Base-by-base conservation (phyloP, 805 yeast species). In the Pichia insulana region DNA sequence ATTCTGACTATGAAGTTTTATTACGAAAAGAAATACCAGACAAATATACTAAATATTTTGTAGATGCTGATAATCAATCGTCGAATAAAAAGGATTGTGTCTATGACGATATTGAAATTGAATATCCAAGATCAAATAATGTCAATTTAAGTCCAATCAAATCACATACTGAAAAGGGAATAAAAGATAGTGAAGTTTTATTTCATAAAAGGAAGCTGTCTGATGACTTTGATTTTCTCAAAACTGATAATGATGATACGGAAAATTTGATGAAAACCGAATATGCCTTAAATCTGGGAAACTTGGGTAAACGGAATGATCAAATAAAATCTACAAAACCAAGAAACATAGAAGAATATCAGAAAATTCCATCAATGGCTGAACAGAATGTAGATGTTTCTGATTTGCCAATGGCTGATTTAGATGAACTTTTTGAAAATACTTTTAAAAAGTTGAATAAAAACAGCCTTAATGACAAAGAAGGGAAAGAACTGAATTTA, bases 71-170 rank as follows among this genome's bases (percentile, higher is more conserved):
- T 35, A 64, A 60, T 40, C 12, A 50, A 64, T 31, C 50, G 33
- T 16, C 35, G 33, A 2, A 15, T 4, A 7, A 36, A 36, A 8
- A 25, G 27, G n/a, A 34, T 30, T 25, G 36, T 22, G 9, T 37
- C 34, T 17, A 34, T 42, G 25, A 34, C 26, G 34, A 40, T 27
- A 42, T 39, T 37, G 54, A 57, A 6, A 52, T 56, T 27, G 62
- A 59, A 35, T 33, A 54, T 19, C 58, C 59, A 1, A 50, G 62
- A 38, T 49, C 38, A 3, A 48, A 42, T 28, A 34, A 37, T 12
- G 49, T 56, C 20, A 58, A 54, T 35, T 40, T 60, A 20, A 58
- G 62, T 42, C 62, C 62, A 2, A 31, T 54, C 16, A 56, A 56
- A 30, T 40, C 44, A 17, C 39, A 31, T 10, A 17, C 15, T 13